A percentile compares a stretch with the other conserved stretches of the same genome.
Evolutionary conservation across 371 early-diverging fungal genomes (phyloP).

Genomic region (Dichotomocladium elegans): DNA sequence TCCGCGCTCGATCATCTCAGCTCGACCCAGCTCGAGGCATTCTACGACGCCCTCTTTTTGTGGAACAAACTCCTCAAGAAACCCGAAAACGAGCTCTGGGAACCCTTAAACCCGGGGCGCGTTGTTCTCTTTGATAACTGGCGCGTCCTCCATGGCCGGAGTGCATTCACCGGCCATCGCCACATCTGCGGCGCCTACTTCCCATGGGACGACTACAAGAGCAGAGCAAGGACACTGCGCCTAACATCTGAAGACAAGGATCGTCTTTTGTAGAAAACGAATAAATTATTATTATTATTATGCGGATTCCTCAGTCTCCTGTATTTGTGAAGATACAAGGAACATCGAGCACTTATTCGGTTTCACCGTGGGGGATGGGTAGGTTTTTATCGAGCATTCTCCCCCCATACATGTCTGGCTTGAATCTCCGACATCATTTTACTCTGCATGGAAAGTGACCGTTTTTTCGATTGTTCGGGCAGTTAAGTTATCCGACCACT

Average conservation of each 20-base stretch:
- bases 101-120: slow-evolving; percentile 68
- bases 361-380: no score
- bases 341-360: no score
- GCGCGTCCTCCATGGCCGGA: slow-evolving; percentile 84
- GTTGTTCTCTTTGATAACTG: slow-evolving; percentile 85
- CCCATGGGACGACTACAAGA: slow-evolving; percentile 79
- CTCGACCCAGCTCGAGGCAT: slow-evolving; percentile 51
- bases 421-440: no score
- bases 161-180: slow-evolving; percentile 73
- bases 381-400: no score
- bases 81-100: slow-evolving; percentile 62
- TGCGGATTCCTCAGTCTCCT: no score
- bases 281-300: background rate
- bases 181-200: slow-evolving; percentile 79
- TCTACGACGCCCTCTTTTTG: slow-evolving; percentile 71
- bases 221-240: slow-evolving; percentile 41
- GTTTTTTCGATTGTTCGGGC: no score
- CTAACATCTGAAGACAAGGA: slow-evolving; percentile 36
- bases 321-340: no score
- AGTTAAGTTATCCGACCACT: no score
- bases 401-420: no score
- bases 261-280: slow-evolving; percentile 27
- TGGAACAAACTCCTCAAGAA: slow-evolving; percentile 69
- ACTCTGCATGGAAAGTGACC: no score
- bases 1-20: slow-evolving; percentile 57